phyloP scores from a whole-genome alignment of 164 flowering plant genomes.

The Santalum album region DNA sequence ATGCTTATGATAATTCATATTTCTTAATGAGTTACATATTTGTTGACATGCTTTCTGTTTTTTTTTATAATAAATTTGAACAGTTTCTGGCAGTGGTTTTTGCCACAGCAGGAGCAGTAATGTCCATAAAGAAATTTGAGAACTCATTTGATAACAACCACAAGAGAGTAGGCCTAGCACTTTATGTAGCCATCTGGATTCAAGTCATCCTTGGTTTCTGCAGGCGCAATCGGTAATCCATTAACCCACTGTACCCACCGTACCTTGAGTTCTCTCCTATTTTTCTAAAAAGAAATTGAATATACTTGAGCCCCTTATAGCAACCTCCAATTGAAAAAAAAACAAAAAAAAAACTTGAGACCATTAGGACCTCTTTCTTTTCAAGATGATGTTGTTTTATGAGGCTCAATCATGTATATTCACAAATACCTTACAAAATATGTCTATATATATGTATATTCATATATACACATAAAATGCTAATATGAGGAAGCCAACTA shows the following conservation, averaged over 20 bases:
- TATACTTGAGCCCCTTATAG: too few species aligned
- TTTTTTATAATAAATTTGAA: background rate
- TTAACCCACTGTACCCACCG: background rate
- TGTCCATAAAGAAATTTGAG: conserved; percentile 42
- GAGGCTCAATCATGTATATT: too few species aligned
- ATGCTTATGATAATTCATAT: background rate
- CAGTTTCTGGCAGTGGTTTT: conserved; percentile 34
- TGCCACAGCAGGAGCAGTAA: conserved; percentile 37
- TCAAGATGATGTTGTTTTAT: too few species aligned
- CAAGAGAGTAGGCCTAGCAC: conserved; percentile 36
- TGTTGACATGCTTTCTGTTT: background rate
- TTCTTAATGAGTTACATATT: background rate
- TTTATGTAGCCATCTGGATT: conserved; percentile 35
- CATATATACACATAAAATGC: too few species aligned
- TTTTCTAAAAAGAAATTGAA: too few species aligned
- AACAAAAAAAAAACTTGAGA: too few species aligned
- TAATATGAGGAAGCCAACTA: too few species aligned
- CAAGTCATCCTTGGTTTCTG: conserved; percentile 29
- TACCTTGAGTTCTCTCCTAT: too few species aligned
- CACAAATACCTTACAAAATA: too few species aligned
- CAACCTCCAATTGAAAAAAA: too few species aligned
- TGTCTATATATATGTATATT: too few species aligned
- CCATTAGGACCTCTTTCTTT: too few species aligned
- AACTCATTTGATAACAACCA: conserved; percentile 40
- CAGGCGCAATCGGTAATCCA: conserved; percentile 30